Evolutionary conservation across 2,329 filamentous ascomycete genomes (phyloP).

Genomic region (Alternaria atra): DNA sequence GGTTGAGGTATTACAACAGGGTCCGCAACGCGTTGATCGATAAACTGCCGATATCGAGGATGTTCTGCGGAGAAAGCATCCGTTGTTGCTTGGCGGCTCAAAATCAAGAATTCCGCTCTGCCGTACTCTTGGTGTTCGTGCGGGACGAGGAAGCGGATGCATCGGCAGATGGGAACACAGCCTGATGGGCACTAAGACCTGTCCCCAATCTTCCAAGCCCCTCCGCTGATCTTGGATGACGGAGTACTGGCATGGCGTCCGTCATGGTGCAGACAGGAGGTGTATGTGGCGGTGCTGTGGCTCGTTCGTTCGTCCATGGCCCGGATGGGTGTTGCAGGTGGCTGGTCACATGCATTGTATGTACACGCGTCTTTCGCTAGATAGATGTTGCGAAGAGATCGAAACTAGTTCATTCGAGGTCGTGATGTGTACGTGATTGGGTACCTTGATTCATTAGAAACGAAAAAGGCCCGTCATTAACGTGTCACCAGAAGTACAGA

Average conservation of each 20-base stretch:
- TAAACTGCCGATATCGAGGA: background rate
- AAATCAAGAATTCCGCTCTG: constrained; percentile 6
- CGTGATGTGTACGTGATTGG: background rate
- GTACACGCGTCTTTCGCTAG: constrained; percentile 1
- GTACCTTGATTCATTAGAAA: background rate
- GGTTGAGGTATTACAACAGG: background rate
- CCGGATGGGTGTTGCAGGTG: background rate
- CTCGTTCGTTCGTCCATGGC: background rate
- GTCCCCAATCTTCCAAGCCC: background rate
- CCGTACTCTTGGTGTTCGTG: constrained; percentile 9
- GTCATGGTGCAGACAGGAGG: constrained; percentile 1
- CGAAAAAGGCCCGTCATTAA: background rate
- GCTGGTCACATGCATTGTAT: background rate
- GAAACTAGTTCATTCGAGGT: background rate
- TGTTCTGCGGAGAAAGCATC: background rate
- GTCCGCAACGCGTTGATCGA: background rate
- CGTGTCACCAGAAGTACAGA: background rate
- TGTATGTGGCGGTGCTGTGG: constrained; percentile 10
- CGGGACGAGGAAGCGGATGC: constrained; percentile 8
- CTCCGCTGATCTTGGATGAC: constrained; percentile 8
- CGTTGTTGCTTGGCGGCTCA: constrained; percentile 4
- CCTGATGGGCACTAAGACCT: constrained; percentile 4
- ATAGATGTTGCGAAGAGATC: background rate
- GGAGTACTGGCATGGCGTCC: background rate
- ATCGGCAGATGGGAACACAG: background rate